Conservation (phyloP, 1,284 basidiomycete genomes). For the Macrocybe sp. region DNA sequence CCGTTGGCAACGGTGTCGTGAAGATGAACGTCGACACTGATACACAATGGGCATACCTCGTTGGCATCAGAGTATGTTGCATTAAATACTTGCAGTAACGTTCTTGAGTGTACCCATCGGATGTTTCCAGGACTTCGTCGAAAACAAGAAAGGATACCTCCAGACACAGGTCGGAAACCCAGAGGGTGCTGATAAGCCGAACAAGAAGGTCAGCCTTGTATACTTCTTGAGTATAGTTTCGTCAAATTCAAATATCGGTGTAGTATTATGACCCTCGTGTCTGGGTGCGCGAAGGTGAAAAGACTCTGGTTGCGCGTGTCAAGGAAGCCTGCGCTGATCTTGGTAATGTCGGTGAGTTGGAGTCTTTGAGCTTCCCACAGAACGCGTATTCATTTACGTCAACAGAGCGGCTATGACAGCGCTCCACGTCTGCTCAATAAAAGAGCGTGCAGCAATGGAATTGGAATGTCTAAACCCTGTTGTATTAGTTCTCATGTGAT, state of each 20-base stretch:
- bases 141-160: constrained; percentile 83
- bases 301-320: constrained; percentile 86
- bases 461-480: too few relatives aligned
- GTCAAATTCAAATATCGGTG: constrained; percentile 2
- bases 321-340: constrained; percentile 91
- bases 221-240: background rate
- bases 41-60: constrained; percentile 90
- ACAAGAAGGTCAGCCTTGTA: constrained; percentile 76
- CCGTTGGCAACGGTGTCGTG: constrained; percentile 90
- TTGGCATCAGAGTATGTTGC: constrained; percentile 71
- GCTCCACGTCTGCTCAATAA: too few relatives aligned
- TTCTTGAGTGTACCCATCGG: background rate
- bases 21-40: constrained; percentile 98
- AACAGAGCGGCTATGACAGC: too few relatives aligned
- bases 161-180: constrained; percentile 91
- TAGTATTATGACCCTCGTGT: constrained; percentile 92
- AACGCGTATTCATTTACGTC: too few relatives aligned
- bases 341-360: constrained; percentile 57
- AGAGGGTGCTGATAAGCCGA: constrained; percentile 90
- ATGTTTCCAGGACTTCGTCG: constrained; percentile 67
- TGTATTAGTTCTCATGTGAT: too few relatives aligned
- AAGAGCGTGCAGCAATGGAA: too few relatives aligned
- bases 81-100: background rate
- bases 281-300: constrained; percentile 98
- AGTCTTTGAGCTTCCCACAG: too few relatives aligned